A percentile compares a stretch with the other conserved stretches of the same genome.
phyloP scores from a whole-genome alignment of 208 protist species.

The Crithidia mellificae region DNA sequence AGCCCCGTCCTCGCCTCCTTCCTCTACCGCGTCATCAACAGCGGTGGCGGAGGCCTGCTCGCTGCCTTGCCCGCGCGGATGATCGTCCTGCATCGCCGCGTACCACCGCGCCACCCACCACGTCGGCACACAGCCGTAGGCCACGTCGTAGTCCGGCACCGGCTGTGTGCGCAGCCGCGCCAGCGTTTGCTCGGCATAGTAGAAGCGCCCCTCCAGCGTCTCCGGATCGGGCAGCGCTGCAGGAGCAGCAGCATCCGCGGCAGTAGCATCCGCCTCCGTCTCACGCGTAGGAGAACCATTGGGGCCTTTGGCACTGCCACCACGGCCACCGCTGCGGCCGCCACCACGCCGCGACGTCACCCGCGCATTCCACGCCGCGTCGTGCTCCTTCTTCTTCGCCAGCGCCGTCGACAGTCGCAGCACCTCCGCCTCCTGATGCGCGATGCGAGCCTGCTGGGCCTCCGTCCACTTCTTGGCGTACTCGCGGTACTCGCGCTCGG shows the following conservation, averaged over 20 bases:
- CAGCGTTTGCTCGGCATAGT: constrained; percentile 39
- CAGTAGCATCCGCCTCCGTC: neutral
- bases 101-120: constrained; percentile 83
- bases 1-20: neutral
- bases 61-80: neutral
- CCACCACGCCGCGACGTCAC: constrained; percentile 29
- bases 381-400: constrained; percentile 38
- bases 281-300: neutral
- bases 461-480: constrained; percentile 50
- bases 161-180: constrained; percentile 21
- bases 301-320: neutral
- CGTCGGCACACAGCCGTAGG: constrained; percentile 75
- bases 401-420: constrained; percentile 26
- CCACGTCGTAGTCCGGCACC: constrained; percentile 20
- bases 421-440: constrained; percentile 36
- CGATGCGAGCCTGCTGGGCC: constrained; percentile 36
- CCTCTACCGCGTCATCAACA: neutral
- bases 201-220: constrained; percentile 32
- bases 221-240: constrained; percentile 34
- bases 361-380: constrained; percentile 37
- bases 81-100: constrained; percentile 39
- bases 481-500: constrained; percentile 45
- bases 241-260: no score
- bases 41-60: neutral
- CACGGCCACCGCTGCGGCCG: constrained; percentile 14